These are phyloP conservation scores for Clohesyomyces aquaticus DNA, from an alignment of 495 filamentous ascomycete genomes.

Conservation along the genomic window DNA sequence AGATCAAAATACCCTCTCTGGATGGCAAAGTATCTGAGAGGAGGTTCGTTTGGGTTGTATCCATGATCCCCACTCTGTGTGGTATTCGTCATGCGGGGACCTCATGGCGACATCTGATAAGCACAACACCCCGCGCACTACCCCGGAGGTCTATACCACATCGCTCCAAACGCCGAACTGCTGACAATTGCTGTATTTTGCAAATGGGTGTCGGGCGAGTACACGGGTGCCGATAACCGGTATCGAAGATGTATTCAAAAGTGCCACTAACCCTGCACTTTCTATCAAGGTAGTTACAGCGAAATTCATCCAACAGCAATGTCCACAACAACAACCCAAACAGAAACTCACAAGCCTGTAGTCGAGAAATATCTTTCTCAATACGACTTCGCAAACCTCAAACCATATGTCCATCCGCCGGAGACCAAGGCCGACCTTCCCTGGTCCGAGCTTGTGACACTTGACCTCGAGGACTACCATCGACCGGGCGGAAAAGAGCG, in stretches of 20 bases:
- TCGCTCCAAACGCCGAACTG: too few species aligned
- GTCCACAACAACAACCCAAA: constrained; percentile 9
- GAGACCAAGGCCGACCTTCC: constrained; percentile 27
- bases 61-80: background rate
- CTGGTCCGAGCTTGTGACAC: constrained; percentile 62
- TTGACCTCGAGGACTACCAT: constrained; percentile 57
- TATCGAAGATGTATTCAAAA: too few species aligned
- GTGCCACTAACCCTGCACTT: too few species aligned
- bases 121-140: background rate
- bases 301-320: background rate
- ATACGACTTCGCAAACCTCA: constrained; percentile 21
- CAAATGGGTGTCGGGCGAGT: too few species aligned
- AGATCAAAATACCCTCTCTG: too few species aligned
- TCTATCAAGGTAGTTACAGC: too few species aligned
- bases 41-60: background rate
- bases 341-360: background rate
- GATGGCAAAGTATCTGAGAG: background rate
- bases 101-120: constrained; percentile 4
- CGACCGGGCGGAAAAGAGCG: constrained; percentile 58
- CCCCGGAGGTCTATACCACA: too few species aligned
- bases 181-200: too few species aligned
- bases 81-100: constrained; percentile 1
- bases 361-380: background rate
- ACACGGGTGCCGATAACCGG: too few species aligned
- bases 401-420: constrained; percentile 16